phyloP scores from a whole-genome alignment of 2,329 filamentous ascomycete genomes.

The Xylariaceae sp. region DNA sequence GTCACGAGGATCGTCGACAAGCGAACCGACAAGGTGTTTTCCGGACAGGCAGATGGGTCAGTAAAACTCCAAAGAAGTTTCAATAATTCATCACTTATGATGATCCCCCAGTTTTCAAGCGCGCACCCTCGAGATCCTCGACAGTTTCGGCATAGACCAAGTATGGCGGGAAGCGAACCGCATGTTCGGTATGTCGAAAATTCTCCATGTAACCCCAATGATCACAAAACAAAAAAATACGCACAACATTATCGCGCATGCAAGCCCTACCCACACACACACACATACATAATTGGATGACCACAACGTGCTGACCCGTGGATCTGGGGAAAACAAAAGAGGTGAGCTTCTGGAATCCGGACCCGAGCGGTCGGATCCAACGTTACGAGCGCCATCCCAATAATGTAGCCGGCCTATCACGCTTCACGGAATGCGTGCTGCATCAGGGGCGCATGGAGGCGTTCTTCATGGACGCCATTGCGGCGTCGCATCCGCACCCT shows the following conservation, averaged over 20 bases:
- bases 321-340: conserved; percentile 6
- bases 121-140: conserved; percentile 67
- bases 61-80: neutral
- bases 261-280: neutral
- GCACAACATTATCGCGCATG: too few species aligned
- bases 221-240: too few species aligned
- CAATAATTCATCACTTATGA: neutral
- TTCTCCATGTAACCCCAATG: too few species aligned
- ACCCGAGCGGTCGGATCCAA: conserved; percentile 49
- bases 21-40: conserved; percentile 36
- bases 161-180: conserved; percentile 63
- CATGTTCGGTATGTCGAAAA: conserved; percentile 50
- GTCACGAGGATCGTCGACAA: conserved; percentile 43
- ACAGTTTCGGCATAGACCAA: conserved; percentile 64
- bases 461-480: conserved; percentile 51
- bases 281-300: neutral
- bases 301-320: neutral
- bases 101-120: conserved; percentile 44
- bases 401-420: conserved; percentile 48
- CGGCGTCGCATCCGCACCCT: conserved; percentile 27
- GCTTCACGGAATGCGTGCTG: conserved; percentile 54
- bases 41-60: conserved; percentile 42
- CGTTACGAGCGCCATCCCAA: conserved; percentile 40
- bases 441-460: conserved; percentile 59
- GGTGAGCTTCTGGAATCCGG: conserved; percentile 54